Evolutionary conservation across 805 yeast genomes (phyloP), one percentile per base, ranked within the genome.

Genomic region (Kregervanrija pseudodelftensis): DNA sequence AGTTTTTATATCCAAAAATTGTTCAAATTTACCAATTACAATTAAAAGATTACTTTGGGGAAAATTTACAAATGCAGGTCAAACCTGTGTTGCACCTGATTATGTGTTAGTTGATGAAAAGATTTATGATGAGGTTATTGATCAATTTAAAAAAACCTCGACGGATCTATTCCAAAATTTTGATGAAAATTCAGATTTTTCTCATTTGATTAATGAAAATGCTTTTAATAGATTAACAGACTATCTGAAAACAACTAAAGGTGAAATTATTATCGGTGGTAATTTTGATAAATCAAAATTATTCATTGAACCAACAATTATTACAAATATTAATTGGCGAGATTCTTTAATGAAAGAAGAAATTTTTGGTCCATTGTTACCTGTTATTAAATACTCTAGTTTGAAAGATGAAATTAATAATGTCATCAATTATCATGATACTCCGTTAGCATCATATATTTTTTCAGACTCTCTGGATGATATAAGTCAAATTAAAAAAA

Each of bases 31-130:
- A 33, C 57, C 64, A 9, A 61, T 66, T 1, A 50, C 71, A 36
- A 69, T 88, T 22, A 73, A 73, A 51, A 76, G 97, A 63, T 65
- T 87, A 12, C 72, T 74, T 1, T 86, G 93, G 85, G 91, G 90
- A 13, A 78, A 82, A 53, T 82, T 82, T 58, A 65, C 77, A 31
- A 91, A 88, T 59, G 77, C 85, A 13, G 98, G 98, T 13, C 98
- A 90, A 67, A 80, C 93, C 2, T 90, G 97, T 68, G 85, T 87
- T 35, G 85, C 95, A 9, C 84, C 90, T 8, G 98, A 91, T 65
- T 90, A 88, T 57, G 66, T 84, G 5, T 56, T 87, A 38, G 83
- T 80, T n/a, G 87, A 83, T 47, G 76, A 72, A 45, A 61, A 70
- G 3, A 63, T 80, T 16, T 77, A 80, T 55, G 75, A 68, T 28